phyloP scores from a whole-genome alignment of 2,329 filamentous ascomycete species.

The Nannizziopsis arthrosporioides region DNA sequence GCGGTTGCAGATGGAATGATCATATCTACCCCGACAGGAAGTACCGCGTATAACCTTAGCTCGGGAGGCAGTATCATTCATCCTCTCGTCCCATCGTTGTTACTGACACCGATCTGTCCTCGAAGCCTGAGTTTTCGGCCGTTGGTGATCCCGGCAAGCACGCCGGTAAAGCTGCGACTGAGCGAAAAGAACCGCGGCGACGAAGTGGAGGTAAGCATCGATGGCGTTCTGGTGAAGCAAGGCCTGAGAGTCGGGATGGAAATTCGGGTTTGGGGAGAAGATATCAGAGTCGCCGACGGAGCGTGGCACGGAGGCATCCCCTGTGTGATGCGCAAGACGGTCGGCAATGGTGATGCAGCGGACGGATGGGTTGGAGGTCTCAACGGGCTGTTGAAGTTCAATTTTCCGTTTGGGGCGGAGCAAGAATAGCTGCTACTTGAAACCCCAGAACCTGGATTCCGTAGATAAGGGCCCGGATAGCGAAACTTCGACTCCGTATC shows the following conservation, averaged over 20 bases:
- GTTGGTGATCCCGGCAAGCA: constrained; percentile 62
- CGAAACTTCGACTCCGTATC: too few species aligned
- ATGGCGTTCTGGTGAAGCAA: constrained; percentile 55
- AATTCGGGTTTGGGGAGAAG: constrained; percentile 77
- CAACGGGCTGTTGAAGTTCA: constrained; percentile 91
- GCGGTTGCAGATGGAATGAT: constrained; percentile 93
- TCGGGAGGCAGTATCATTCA: constrained; percentile 89
- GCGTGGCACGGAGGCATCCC: constrained; percentile 71
- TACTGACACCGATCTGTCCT: constrained; percentile 89
- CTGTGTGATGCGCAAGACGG: constrained; percentile 62
- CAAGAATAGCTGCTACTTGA: not conserved
- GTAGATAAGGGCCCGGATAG: not conserved
- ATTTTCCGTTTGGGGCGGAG: constrained; percentile 80
- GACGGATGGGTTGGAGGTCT: constrained; percentile 95
- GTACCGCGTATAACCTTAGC: constrained; percentile 89
- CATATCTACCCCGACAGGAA: constrained; percentile 84
- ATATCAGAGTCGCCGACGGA: constrained; percentile 46
- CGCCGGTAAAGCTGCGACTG: constrained; percentile 56
- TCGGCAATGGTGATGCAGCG: constrained; percentile 46
- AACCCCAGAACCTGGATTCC: not conserved
- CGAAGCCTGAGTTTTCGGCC: constrained; percentile 86
- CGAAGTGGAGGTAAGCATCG: constrained; percentile 68
- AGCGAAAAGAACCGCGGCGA: constrained; percentile 68
- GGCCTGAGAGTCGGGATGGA: constrained; percentile 67
- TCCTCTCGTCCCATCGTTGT: constrained; percentile 73